Conservation (phyloP, 2,329 filamentous ascomycete species). For the Paecilomyces variotii region DNA sequence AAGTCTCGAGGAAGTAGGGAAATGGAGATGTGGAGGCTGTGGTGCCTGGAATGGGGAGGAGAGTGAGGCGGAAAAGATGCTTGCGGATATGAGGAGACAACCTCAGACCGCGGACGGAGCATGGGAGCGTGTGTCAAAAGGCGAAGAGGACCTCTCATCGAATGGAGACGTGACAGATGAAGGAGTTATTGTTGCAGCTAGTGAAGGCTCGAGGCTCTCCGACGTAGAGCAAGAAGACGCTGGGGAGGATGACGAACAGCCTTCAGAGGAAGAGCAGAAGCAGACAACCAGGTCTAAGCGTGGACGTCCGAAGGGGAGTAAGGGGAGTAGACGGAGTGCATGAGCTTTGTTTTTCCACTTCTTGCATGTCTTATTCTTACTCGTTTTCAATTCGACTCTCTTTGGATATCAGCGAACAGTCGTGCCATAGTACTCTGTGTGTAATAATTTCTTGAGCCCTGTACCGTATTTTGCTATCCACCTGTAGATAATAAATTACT, state of each 20-base stretch:
- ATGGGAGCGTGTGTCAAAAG: conserved; percentile 16
- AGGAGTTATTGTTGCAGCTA: conserved; percentile 17
- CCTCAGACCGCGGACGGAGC: conserved; percentile 10
- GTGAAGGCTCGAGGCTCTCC: conserved; percentile 15
- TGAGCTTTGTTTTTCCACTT: conserved; percentile 5
- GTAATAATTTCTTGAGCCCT: background rate
- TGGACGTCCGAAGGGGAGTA: conserved; percentile 14
- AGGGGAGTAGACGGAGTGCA: conserved; percentile 9
- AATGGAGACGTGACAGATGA: conserved; percentile 17
- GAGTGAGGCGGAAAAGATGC: conserved; percentile 64
- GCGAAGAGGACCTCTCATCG: conserved; percentile 13
- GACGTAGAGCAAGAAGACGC: conserved; percentile 13
- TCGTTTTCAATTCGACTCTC: background rate
- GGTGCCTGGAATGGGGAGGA: conserved; percentile 72
- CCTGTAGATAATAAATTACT: background rate
- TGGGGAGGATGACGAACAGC: conserved; percentile 8
- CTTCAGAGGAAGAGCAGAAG: conserved; percentile 4
- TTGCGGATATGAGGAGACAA: conserved; percentile 51
- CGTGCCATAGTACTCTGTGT: background rate
- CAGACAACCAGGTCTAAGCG: conserved; percentile 17
- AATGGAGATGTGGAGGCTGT: conserved; percentile 86
- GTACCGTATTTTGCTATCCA: background rate
- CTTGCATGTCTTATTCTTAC: background rate
- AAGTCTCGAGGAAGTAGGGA: conserved; percentile 67
- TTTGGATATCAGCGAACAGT: background rate